Evolutionary conservation across 768 basidiomycete genomes (phyloP).

Genomic region (Naganishia randhawae): DNA sequence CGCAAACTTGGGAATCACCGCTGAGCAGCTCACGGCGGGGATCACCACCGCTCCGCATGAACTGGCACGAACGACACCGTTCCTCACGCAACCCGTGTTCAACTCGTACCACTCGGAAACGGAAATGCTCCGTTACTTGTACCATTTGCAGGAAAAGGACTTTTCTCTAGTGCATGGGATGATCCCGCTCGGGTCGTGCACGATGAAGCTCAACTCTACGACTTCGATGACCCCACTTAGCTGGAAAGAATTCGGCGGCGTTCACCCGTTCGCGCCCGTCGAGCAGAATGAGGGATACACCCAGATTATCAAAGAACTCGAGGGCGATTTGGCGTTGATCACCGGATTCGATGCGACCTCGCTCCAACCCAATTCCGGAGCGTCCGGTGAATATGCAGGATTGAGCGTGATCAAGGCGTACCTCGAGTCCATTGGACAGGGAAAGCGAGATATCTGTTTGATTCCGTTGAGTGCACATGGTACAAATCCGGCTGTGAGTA

Average conservation of each 20-base stretch:
- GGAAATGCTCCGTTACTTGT: slow-evolving; percentile 94
- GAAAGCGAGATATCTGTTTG: slow-evolving; percentile 80
- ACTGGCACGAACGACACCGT: slow-evolving; percentile 57
- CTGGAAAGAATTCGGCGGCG: slow-evolving; percentile 81
- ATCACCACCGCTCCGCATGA: slow-evolving; percentile 51
- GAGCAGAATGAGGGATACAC: slow-evolving; percentile 87
- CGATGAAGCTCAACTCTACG: slow-evolving; percentile 97
- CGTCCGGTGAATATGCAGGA: slow-evolving; percentile 96
- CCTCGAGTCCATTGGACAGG: slow-evolving; percentile 81
- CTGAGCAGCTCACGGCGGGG: slow-evolving; percentile 55
- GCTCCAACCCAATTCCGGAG: slow-evolving; percentile 98
- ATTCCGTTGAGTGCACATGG: slow-evolving; percentile 97
- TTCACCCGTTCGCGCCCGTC: slow-evolving; percentile 88
- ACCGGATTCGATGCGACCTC: slow-evolving; percentile 96
- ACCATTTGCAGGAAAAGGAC: slow-evolving; percentile 90
- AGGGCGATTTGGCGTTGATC: slow-evolving; percentile 81
- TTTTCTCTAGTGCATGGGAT: slow-evolving; percentile 90
- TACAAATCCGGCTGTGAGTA: slow-evolving; percentile 75
- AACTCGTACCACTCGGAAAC: slow-evolving; percentile 98
- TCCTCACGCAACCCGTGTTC: slow-evolving; percentile 83
- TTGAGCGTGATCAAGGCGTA: slow-evolving; percentile 89
- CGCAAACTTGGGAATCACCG: slow-evolving; percentile 54
- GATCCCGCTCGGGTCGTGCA: slow-evolving; percentile 93
- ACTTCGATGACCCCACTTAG: slow-evolving; percentile 96
- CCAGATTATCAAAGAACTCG: slow-evolving; percentile 81